These are phyloP conservation scores for Fusarium temperatum DNA, from an alignment of 2,329 filamentous ascomycete genomes.

Conservation along the genomic window DNA sequence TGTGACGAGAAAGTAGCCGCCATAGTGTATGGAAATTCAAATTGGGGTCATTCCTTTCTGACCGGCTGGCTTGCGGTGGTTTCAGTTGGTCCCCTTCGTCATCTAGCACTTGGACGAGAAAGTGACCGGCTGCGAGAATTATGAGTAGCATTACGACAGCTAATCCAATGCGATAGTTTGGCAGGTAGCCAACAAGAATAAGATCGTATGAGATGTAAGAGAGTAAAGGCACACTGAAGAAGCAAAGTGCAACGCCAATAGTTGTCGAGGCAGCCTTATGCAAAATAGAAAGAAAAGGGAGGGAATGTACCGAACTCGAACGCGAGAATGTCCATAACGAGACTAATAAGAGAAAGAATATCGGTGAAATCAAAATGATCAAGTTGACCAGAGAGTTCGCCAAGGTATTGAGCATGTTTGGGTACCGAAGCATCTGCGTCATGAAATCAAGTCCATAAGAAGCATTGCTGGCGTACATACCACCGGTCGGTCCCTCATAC, in stretches of 20 bases:
- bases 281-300: not conserved
- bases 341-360: not conserved
- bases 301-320: not conserved
- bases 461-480: slow-evolving; percentile 1
- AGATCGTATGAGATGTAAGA: not conserved
- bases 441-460: not conserved
- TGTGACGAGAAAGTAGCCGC: not conserved
- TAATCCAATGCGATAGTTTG: not conserved
- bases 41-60: not conserved
- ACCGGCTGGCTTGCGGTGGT: no score
- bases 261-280: not conserved
- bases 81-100: not conserved
- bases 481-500: not conserved
- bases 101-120: not conserved
- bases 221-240: not conserved
- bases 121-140: not conserved
- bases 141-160: not conserved
- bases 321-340: not conserved
- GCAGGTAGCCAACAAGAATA: not conserved
- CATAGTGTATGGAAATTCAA: not conserved
- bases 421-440: not conserved
- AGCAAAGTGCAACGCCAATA: not conserved
- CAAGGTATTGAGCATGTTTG: not conserved
- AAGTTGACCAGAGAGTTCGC: not conserved
- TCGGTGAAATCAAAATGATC: not conserved